phyloP scores from a whole-genome alignment of 495 filamentous ascomycete genomes.

The Viridothelium virens region DNA sequence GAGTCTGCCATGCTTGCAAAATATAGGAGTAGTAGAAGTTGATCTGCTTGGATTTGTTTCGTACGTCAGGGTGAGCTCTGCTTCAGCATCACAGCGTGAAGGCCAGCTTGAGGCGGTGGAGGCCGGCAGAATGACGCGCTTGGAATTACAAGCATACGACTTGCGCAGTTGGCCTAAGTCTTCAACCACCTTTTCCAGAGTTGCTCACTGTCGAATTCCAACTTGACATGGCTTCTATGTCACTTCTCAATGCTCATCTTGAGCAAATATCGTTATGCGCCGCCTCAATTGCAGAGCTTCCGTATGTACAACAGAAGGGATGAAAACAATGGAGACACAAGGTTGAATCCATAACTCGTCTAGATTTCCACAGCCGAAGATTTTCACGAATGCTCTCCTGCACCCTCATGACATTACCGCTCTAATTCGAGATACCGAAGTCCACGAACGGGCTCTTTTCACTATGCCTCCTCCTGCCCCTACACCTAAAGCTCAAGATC shows the following conservation, averaged over 20 bases:
- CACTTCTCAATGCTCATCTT: slow-evolving; percentile 72
- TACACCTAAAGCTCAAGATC: slow-evolving; percentile 22
- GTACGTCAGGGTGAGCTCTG: not conserved
- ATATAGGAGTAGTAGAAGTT: slow-evolving; percentile 8
- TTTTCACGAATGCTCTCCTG: slow-evolving; percentile 91
- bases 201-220: not conserved
- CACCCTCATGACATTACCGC: slow-evolving; percentile 85
- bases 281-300: slow-evolving; percentile 71
- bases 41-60: slow-evolving; percentile 16
- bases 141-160: not conserved
- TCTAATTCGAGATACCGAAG: slow-evolving; percentile 89
- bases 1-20: slow-evolving; percentile 32
- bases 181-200: not conserved
- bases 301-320: slow-evolving; percentile 46
- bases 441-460: slow-evolving; percentile 92
- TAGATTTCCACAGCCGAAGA: slow-evolving; percentile 84
- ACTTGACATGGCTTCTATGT: slow-evolving; percentile 28
- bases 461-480: slow-evolving; percentile 67
- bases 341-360: not conserved
- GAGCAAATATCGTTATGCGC: slow-evolving; percentile 86
- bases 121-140: slow-evolving; percentile 6
- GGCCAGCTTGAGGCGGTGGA: not conserved
- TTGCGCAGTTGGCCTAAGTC: not conserved
- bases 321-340: not conserved
- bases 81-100: not conserved